phyloP scores from a whole-genome alignment of 2,329 filamentous ascomycete genomes.

The Chalaropsis thielavioides region DNA sequence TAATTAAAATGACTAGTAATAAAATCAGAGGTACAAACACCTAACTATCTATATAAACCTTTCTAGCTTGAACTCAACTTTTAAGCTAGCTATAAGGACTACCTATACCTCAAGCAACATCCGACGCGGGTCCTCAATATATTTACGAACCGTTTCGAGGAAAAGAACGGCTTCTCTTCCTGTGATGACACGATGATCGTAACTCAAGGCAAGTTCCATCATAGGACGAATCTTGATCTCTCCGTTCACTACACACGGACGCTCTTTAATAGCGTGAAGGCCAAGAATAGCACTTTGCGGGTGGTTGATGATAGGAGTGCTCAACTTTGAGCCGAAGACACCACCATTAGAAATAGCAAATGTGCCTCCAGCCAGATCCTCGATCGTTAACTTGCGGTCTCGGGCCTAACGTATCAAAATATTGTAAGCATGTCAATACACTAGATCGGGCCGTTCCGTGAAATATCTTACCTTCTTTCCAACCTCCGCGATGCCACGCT shows the following conservation, averaged over 20 bases:
- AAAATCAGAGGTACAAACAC: neutral
- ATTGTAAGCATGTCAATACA: slow-evolving; percentile 13
- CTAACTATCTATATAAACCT: neutral
- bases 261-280: slow-evolving; percentile 93
- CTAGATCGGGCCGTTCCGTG: neutral
- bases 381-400: slow-evolving; percentile 91
- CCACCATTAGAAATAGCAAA: slow-evolving; percentile 97
- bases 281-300: slow-evolving; percentile 86
- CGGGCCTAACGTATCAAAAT: slow-evolving; percentile 47
- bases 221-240: slow-evolving; percentile 96
- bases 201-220: slow-evolving; percentile 98
- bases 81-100: neutral
- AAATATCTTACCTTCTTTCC: slow-evolving; percentile 65
- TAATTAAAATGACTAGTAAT: neutral
- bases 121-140: slow-evolving; percentile 83
- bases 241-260: slow-evolving; percentile 75
- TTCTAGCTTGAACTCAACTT: neutral
- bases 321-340: slow-evolving; percentile 94
- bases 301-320: slow-evolving; percentile 95
- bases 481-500: slow-evolving; percentile 80
- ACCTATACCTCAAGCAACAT: slow-evolving; percentile 51
- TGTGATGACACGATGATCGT: slow-evolving; percentile 91
- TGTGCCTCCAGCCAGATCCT: slow-evolving; percentile 97
- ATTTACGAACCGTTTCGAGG: slow-evolving; percentile 93
- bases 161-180: slow-evolving; percentile 93